These are phyloP conservation scores for Arthroderma sp. DNA, from an alignment of 2,329 filamentous ascomycete species.

Conservation along the genomic window DNA sequence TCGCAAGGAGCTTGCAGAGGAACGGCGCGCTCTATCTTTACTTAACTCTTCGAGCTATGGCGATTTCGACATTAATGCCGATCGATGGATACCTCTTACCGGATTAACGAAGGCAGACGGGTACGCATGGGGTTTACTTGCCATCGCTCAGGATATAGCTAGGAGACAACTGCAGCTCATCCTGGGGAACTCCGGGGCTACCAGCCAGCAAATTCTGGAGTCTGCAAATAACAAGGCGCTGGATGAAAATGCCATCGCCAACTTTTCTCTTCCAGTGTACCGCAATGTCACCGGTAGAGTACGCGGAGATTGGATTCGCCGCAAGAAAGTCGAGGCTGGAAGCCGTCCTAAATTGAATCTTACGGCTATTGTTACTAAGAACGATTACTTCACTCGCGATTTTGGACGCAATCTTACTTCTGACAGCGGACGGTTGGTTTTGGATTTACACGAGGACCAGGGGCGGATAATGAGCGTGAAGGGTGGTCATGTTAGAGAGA, in stretches of 20 bases:
- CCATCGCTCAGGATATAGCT: constrained; percentile 51
- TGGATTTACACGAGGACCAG: constrained; percentile 51
- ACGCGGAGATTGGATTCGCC: constrained; percentile 60
- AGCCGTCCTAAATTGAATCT: constrained; percentile 47
- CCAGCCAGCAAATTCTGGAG: constrained; percentile 11
- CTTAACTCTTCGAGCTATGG: constrained; percentile 40
- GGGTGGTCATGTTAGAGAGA: constrained; percentile 49
- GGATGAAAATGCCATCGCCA: constrained; percentile 22
- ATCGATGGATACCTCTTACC: constrained; percentile 55
- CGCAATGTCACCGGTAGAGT: constrained; percentile 66
- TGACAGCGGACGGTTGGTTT: constrained; percentile 50
- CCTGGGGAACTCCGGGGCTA: constrained; percentile 18
- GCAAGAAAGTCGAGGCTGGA: constrained; percentile 27
- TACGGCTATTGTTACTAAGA: constrained; percentile 48
- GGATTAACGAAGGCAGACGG: constrained; percentile 63
- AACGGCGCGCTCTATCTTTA: constrained; percentile 38
- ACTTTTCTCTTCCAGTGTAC: constrained; percentile 47
- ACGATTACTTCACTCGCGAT: constrained; percentile 52
- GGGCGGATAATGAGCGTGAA: constrained; percentile 25
- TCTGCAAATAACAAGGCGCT: constrained; percentile 14
- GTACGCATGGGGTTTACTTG: constrained; percentile 65
- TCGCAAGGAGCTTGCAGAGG: constrained; percentile 36
- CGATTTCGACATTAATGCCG: constrained; percentile 34
- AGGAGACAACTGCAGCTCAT: constrained; percentile 38
- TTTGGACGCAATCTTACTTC: constrained; percentile 78